phyloP scores from a whole-genome alignment of 2,329 filamentous ascomycete species.

The Berkeleyomyces basicola region DNA sequence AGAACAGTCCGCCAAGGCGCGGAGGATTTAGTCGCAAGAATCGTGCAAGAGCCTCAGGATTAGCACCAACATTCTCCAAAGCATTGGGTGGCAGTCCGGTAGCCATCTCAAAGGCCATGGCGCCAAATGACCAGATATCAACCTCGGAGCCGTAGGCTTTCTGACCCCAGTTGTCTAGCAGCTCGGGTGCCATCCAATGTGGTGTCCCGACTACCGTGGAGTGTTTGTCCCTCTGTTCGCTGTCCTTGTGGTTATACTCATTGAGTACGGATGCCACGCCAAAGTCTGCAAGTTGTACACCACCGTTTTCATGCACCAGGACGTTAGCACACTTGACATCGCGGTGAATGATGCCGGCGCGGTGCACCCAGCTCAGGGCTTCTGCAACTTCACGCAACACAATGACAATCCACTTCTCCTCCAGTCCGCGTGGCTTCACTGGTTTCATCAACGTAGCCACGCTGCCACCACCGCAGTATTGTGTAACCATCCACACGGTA shows the following conservation, averaged over 20 bases:
- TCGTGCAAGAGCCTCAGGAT: slow-evolving; percentile 26
- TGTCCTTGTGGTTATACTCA: slow-evolving; percentile 22
- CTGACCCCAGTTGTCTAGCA: slow-evolving; percentile 40
- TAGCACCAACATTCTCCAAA: slow-evolving; percentile 29
- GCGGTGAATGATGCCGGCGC: slow-evolving; percentile 51
- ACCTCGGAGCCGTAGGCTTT: slow-evolving; percentile 47
- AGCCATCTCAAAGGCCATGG: slow-evolving; percentile 66
- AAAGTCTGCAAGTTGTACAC: slow-evolving; percentile 71
- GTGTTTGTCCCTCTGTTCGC: slow-evolving; percentile 62
- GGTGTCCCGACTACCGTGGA: slow-evolving; percentile 70
- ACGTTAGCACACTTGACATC: slow-evolving; percentile 68
- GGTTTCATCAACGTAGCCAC: slow-evolving; percentile 57
- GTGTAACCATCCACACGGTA: slow-evolving; percentile 75
- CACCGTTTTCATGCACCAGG: slow-evolving; percentile 57
- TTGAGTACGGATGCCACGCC: slow-evolving; percentile 49
- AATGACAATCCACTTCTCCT: slow-evolving; percentile 53
- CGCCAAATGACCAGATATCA: slow-evolving; percentile 76
- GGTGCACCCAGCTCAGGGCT: slow-evolving; percentile 50
- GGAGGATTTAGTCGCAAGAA: slow-evolving; percentile 47
- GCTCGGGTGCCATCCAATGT: slow-evolving; percentile 75
- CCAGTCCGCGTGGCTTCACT: slow-evolving; percentile 46
- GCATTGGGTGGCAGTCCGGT: slow-evolving; percentile 58
- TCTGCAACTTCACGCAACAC: slow-evolving; percentile 50
- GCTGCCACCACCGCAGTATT: slow-evolving; percentile 73
- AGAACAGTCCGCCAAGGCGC: slow-evolving; percentile 55